Evolutionary conservation across 768 basidiomycete species (phyloP).

Genomic region (Tricholoma matsutake): DNA sequence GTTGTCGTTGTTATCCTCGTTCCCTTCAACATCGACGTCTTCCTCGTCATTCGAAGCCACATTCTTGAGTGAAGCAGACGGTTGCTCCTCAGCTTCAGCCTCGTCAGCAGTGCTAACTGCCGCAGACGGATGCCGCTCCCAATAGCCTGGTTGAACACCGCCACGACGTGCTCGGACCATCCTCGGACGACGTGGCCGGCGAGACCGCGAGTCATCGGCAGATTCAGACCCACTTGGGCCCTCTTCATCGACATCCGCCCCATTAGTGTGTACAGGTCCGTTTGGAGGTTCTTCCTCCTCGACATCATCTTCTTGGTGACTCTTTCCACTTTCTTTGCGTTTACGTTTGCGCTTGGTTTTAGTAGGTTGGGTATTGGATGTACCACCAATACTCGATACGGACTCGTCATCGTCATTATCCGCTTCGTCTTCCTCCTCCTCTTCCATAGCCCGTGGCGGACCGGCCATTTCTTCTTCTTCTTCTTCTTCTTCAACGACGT

Average conservation of each 20-base stretch:
- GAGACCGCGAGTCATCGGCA: not conserved
- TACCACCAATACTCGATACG: not conserved
- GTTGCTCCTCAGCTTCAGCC: not conserved
- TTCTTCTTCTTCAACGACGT: constrained; percentile 47
- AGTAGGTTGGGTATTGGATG: not conserved
- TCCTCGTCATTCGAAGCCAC: not conserved
- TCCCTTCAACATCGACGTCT: not conserved
- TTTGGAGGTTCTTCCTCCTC: constrained; percentile 15
- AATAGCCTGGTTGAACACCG: not conserved
- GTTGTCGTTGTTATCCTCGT: constrained; percentile 14
- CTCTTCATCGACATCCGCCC: not conserved
- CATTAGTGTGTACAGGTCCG: not conserved
- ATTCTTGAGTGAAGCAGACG: not conserved
- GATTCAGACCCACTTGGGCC: not conserved
- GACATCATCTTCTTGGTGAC: constrained; percentile 4
- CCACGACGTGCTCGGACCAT: too few relatives aligned
- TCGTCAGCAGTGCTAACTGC: not conserved
- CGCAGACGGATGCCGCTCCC: not conserved
- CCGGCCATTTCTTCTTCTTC: constrained; percentile 47
- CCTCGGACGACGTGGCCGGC: too few relatives aligned
- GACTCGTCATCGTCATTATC: constrained; percentile 29
- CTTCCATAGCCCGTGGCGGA: constrained; percentile 55
- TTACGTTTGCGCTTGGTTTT: not conserved
- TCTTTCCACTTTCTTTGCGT: not conserved
- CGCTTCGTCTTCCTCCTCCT: constrained; percentile 55